These are phyloP conservation scores for Parasarocladium wereldwijsianum DNA, from an alignment of 2,329 filamentous ascomycete species.

Conservation along the genomic window DNA sequence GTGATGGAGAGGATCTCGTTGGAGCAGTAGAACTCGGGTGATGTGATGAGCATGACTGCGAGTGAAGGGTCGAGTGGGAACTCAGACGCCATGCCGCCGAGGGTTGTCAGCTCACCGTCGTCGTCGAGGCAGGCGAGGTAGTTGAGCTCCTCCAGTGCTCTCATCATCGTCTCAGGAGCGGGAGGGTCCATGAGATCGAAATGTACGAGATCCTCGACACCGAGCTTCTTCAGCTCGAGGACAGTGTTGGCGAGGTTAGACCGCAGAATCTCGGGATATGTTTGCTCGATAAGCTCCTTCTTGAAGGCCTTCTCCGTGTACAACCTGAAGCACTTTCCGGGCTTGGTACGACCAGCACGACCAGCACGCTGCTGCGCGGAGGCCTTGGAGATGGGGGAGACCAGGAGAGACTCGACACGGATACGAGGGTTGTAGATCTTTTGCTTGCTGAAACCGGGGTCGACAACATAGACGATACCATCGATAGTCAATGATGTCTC, in stretches of 20 bases:
- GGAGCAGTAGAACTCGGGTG: conserved; percentile 95
- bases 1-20: conserved; percentile 97
- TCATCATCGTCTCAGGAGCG: conserved; percentile 95
- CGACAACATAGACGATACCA: conserved; percentile 98
- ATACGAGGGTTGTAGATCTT: conserved; percentile 98
- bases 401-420: conserved; percentile 89
- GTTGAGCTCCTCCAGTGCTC: conserved; percentile 92
- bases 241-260: conserved; percentile 94
- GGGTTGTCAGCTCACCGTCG: conserved; percentile 77
- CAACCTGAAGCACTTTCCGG: conserved; percentile 93
- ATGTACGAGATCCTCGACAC: conserved; percentile 88
- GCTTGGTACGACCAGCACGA: conserved; percentile 96
- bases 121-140: conserved; percentile 94
- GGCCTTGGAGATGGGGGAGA: conserved; percentile 94
- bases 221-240: conserved; percentile 91
- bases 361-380: conserved; percentile 94
- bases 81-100: conserved; percentile 80
- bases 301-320: conserved; percentile 96
- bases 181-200: conserved; percentile 99
- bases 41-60: conserved; percentile 95
- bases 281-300: conserved; percentile 94
- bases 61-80: conserved; percentile 90
- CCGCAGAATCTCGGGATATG: conserved; percentile 86
- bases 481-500: conserved; percentile 97
- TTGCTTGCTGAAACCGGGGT: conserved; percentile 97